Conservation (phyloP, 2,329 filamentous ascomycete genomes). For the Xylariaceae sp. region DNA sequence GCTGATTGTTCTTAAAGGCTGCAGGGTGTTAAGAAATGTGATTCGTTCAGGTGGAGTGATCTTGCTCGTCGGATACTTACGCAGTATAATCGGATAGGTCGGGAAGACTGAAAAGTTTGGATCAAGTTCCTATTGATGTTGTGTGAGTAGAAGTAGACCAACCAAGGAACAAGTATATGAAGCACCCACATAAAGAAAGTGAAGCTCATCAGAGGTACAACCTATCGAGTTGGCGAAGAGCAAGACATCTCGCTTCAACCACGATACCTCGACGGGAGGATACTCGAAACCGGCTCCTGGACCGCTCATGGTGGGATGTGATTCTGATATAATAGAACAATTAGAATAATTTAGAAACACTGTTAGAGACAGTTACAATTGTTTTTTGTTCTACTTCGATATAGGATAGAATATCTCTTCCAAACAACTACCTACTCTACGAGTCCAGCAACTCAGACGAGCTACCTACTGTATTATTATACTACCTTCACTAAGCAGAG, state of each 20-base stretch:
- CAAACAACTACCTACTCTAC: not conserved
- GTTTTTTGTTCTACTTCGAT: not conserved
- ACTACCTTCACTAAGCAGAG: not conserved
- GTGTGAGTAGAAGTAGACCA: conserved; percentile 11
- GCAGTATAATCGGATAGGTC: conserved; percentile 83
- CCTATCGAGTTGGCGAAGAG: conserved; percentile 93
- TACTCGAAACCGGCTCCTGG: conserved; percentile 79
- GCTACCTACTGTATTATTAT: not conserved
- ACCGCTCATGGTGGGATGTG: conserved; percentile 47
- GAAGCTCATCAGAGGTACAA: conserved; percentile 82
- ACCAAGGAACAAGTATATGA: conserved; percentile 7
- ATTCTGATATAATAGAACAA: not conserved
- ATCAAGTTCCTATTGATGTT: conserved; percentile 73
- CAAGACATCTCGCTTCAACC: conserved; percentile 86
- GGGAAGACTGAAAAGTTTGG: conserved; percentile 88
- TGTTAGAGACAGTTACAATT: not conserved
- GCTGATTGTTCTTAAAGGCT: conserved; percentile 78
- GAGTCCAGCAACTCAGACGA: conserved; percentile 8
- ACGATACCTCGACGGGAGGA: conserved; percentile 76
- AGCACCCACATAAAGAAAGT: conserved; percentile 79
- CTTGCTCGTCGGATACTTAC: conserved; percentile 51
- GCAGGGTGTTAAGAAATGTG: conserved; percentile 8
- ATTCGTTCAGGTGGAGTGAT: too few species aligned
- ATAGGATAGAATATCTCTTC: not conserved
- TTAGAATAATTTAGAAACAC: not conserved